Conservation (phyloP, 805 yeast species). For the Kazachstania africana region DNA sequence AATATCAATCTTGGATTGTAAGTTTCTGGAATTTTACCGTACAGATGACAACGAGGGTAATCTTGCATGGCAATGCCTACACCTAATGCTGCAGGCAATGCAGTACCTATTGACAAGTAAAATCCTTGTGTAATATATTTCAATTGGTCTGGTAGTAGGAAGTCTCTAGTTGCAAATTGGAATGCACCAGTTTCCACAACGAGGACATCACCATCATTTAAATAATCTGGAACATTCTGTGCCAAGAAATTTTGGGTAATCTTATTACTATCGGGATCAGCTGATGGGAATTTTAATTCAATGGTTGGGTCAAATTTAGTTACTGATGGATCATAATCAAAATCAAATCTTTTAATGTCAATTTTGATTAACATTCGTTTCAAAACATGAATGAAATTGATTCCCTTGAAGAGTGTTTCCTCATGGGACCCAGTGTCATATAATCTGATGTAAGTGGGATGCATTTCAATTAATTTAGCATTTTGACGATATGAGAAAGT, state of each 20-base stretch:
- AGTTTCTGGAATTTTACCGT: slow-evolving; percentile 7
- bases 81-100: slow-evolving; percentile 79
- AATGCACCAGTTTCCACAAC: slow-evolving; percentile 77
- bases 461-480: slow-evolving; percentile 35
- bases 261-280: slow-evolving; percentile 15
- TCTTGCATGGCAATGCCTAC: slow-evolving; percentile 64
- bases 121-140: slow-evolving; percentile 54
- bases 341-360: slow-evolving; percentile 20
- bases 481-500: slow-evolving; percentile 35
- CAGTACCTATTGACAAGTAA: slow-evolving; percentile 81
- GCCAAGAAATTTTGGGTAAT: slow-evolving; percentile 39
- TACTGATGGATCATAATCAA: slow-evolving; percentile 9
- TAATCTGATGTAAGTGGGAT: slow-evolving; percentile 42
- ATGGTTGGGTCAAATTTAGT: slow-evolving; percentile 18
- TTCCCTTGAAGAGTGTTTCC: slow-evolving; percentile 27
- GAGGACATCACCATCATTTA: slow-evolving; percentile 57
- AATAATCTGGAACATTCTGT: slow-evolving; percentile 29
- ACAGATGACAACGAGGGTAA: slow-evolving; percentile 20
- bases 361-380: slow-evolving; percentile 30
- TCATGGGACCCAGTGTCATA: slow-evolving; percentile 20
- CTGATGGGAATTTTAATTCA: slow-evolving; percentile 3
- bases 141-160: slow-evolving; percentile 44
- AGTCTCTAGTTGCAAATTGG: slow-evolving; percentile 64
- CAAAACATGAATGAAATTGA: slow-evolving; percentile 41
- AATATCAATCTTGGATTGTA: slow-evolving; percentile 47